Percentiles rank a stretch among this genome's conserved stretches.
Conservation (phyloP, 768 basidiomycete genomes). For the Trametes maxima region DNA sequence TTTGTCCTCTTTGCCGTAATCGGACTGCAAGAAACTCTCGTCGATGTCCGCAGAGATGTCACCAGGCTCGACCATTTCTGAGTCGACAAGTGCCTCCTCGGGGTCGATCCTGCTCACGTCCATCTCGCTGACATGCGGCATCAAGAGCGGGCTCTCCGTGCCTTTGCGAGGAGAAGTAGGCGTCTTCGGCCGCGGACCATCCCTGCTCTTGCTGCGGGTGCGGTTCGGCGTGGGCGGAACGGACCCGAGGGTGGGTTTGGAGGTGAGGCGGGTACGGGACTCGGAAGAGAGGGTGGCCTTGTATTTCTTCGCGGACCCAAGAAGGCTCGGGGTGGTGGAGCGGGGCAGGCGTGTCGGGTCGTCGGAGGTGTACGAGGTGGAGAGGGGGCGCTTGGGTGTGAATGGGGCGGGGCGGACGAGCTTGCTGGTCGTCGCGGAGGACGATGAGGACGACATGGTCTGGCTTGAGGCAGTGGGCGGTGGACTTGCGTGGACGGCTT, state of each 20-base stretch:
- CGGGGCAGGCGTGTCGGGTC: conserved; percentile 36
- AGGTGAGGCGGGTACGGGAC: conserved; percentile 30
- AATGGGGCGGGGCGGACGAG: conserved; percentile 48
- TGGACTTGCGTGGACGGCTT: not conserved
- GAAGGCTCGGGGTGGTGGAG: conserved; percentile 41
- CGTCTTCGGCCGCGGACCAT: conserved; percentile 38
- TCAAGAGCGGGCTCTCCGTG: conserved; percentile 51
- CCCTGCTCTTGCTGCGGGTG: conserved; percentile 38
- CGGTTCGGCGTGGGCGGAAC: conserved; percentile 53
- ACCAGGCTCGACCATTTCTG: conserved; percentile 64
- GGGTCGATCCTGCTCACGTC: conserved; percentile 74
- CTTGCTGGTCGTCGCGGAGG: conserved; percentile 33
- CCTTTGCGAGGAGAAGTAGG: conserved; percentile 39
- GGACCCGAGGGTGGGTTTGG: conserved; percentile 40
- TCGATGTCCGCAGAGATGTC: conserved; percentile 75
- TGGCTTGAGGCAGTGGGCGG: not conserved
- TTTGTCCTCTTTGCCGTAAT: conserved; percentile 78
- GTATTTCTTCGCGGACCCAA: conserved; percentile 62
- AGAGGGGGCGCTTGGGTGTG: conserved; percentile 57
- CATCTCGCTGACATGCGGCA: conserved; percentile 63
- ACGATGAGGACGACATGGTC: conserved; percentile 16
- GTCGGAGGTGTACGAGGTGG: conserved; percentile 36
- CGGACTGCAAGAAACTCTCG: conserved; percentile 51
- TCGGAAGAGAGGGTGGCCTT: conserved; percentile 61
- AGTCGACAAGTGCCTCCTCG: conserved; percentile 79